Evolutionary conservation across 257 asterid genomes (phyloP).

Genomic region (Solanum ossicruentum): DNA sequence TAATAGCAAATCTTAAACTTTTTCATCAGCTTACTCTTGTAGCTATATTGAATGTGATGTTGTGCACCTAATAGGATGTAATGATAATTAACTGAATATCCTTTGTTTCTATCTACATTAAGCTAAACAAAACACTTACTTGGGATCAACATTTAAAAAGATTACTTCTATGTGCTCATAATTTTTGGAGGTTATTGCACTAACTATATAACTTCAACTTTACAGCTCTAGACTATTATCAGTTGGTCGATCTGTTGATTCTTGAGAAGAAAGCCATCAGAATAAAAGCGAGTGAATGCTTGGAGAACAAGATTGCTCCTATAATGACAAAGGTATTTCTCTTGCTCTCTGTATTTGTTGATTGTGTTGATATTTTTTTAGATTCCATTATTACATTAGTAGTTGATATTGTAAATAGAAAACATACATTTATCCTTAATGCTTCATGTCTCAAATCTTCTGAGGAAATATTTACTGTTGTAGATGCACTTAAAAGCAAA

Average conservation of each 20-base stretch:
- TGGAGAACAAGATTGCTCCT: constrained; percentile 73
- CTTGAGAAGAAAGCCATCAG: constrained; percentile 49
- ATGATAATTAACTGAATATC: background rate
- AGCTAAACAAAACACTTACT: background rate
- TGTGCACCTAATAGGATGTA: too few relatives aligned
- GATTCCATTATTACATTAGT: background rate
- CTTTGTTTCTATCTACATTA: background rate
- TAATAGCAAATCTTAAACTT: too few relatives aligned
- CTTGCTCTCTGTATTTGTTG: background rate
- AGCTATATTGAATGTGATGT: too few relatives aligned
- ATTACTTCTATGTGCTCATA: background rate
- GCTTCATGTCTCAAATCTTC: background rate
- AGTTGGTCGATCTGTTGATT: constrained; percentile 49
- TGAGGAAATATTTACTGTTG: background rate
- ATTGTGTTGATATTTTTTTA: background rate
- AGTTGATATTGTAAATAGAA: background rate
- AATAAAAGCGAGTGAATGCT: constrained; percentile 41
- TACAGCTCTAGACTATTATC: constrained; percentile 58
- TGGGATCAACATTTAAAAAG: background rate
- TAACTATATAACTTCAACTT: background rate
- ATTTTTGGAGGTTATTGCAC: background rate
- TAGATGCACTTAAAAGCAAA: background rate
- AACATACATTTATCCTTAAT: background rate
- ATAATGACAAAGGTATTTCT: constrained; percentile 48
- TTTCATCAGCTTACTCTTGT: too few relatives aligned